phyloP scores from a whole-genome alignment of 2,329 filamentous ascomycete genomes.

The Colletotrichum abscissum region DNA sequence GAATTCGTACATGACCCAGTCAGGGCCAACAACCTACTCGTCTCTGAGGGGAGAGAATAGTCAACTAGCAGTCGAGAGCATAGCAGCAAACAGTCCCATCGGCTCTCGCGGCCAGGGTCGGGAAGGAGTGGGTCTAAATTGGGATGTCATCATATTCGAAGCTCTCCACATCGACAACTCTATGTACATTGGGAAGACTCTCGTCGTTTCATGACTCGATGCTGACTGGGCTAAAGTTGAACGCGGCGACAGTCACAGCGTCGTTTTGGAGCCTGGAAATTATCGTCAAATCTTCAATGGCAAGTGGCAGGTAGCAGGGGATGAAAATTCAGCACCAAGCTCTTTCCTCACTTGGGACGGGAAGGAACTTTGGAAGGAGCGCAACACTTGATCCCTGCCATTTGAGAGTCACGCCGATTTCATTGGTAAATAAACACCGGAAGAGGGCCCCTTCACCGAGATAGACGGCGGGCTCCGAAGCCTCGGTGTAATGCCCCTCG shows the following conservation, averaged over 20 bases:
- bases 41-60: not conserved
- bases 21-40: not conserved
- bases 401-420: not conserved
- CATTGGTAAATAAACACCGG: not conserved
- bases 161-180: too few relatives aligned
- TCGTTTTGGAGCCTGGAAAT: conserved; percentile 7
- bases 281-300: conserved; percentile 12
- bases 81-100: not conserved
- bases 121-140: not conserved
- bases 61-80: not conserved
- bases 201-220: not conserved
- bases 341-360: not conserved
- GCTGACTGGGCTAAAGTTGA: not conserved
- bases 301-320: not conserved
- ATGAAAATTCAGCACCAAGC: conserved; percentile 20
- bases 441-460: not conserved
- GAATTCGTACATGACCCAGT: not conserved
- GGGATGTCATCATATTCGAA: not conserved
- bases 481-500: not conserved
- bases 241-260: not conserved
- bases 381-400: not conserved
- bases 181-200: too few relatives aligned
- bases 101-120: not conserved
- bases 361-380: conserved; percentile 15
- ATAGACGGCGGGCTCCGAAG: conserved; percentile 22